Percentiles rank a stretch among this genome's conserved stretches.
Conservation (phyloP, 2,329 filamentous ascomycete species). For the Trichoderma arundinaceum region DNA sequence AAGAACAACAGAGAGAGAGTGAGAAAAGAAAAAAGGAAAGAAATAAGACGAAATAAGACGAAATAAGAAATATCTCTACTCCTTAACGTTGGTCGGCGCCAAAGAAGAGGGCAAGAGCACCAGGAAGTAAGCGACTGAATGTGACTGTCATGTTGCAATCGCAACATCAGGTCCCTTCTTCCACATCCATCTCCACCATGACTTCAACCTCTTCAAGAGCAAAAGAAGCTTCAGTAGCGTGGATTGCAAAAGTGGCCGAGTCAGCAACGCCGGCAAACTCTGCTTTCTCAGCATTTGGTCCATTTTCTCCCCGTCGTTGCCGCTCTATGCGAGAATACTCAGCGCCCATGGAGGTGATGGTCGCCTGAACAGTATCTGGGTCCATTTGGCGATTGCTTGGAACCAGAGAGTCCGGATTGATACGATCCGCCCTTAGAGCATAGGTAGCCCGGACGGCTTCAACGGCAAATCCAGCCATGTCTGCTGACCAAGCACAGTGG, state of each 20-base stretch:
- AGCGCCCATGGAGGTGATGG: conserved; percentile 29
- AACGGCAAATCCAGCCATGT: conserved; percentile 36
- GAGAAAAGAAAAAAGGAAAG: not conserved
- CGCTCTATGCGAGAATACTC: conserved; percentile 35
- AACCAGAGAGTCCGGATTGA: conserved; percentile 1
- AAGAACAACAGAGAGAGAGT: not conserved
- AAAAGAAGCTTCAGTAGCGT: conserved; percentile 38
- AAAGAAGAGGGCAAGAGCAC: not conserved
- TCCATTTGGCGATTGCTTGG: not conserved
- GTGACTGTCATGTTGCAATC: not conserved
- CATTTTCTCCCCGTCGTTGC: conserved; percentile 29
- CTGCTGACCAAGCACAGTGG: conserved; percentile 39
- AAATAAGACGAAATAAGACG: too few species aligned
- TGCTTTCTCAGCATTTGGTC: conserved; percentile 35
- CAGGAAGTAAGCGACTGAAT: not conserved
- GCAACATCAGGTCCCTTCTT: not conserved
- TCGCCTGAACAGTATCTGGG: conserved; percentile 1
- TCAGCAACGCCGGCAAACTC: conserved; percentile 40
- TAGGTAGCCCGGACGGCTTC: conserved; percentile 35
- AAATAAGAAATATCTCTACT: not conserved
- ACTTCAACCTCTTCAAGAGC: conserved; percentile 25
- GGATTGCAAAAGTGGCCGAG: conserved; percentile 37
- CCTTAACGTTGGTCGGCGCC: not conserved
- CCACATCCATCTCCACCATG: too few species aligned
- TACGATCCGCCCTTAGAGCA: conserved; percentile 36